Conservation (phyloP, 768 basidiomycete species). For the Lactarius deliciosus region DNA sequence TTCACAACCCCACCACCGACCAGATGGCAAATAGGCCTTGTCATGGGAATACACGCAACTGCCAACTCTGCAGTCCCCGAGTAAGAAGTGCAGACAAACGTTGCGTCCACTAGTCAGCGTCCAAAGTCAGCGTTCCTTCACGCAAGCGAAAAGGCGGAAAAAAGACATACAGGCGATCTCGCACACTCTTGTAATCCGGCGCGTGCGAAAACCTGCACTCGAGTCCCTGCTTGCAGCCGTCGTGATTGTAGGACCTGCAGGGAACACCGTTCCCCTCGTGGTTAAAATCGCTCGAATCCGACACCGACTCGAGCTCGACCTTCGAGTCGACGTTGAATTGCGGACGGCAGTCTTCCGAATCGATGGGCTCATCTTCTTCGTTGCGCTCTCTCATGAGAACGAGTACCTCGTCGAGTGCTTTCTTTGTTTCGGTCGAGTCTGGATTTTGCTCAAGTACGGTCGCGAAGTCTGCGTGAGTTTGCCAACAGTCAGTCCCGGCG, state of each 20-base stretch:
- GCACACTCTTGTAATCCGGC: constrained; percentile 53
- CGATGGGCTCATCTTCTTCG: constrained; percentile 12
- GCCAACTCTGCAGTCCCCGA: constrained; percentile 38
- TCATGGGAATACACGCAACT: background rate
- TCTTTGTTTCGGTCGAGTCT: constrained; percentile 27
- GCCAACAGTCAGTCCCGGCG: background rate
- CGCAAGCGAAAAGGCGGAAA: background rate
- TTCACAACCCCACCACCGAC: too few relatives aligned
- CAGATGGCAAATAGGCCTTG: background rate
- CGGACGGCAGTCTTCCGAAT: constrained; percentile 28
- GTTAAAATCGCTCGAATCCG: constrained; percentile 54
- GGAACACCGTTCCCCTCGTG: constrained; percentile 53
- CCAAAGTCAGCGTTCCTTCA: background rate
- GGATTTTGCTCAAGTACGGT: constrained; percentile 35
- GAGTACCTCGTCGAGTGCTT: constrained; percentile 27
- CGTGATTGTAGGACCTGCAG: constrained; percentile 58
- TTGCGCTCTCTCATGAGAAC: background rate
- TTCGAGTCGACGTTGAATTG: constrained; percentile 34
- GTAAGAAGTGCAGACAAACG: constrained; percentile 45
- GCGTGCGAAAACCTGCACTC: constrained; percentile 52
- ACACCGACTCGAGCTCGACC: constrained; percentile 43
- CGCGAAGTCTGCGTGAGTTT: constrained; percentile 33
- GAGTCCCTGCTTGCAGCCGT: constrained; percentile 45
- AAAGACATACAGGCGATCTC: constrained; percentile 50
- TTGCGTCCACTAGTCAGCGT: constrained; percentile 48